Evolutionary conservation across 345 rosid genomes (phyloP), one percentile per base, ranked within the genome.

Genomic region (Salix dunnii): DNA sequence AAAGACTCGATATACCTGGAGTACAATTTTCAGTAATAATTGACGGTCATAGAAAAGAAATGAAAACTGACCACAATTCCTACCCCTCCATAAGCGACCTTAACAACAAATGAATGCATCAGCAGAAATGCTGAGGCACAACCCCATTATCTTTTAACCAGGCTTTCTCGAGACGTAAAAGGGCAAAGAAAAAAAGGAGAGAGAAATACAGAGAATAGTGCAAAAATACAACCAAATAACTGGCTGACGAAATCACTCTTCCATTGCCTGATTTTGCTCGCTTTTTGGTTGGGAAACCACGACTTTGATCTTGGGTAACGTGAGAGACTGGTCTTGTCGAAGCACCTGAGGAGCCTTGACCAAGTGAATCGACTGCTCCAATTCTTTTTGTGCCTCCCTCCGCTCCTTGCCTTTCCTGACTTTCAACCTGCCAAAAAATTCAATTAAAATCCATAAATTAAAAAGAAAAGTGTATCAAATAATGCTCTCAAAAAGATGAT

Each of bases 191-290:
- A 43, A 42, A 10, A 53, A 18, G 30, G 25, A 63, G 9, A 17
- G 55, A 30, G 1, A 43, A 63, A 9, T 10, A 17, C 25, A 2
- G 53, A 43, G 68, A 53, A 14, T 21, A 31, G 33, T 11, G 27
- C 71, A 23, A 35, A 51, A 16, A 16, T 5, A 25, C 73, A 38
- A 17, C 21, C 12, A 17, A 17, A 0, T 18, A 43, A 62, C 33
- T 31, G 6, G 30, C 14, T 40, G 49, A 61, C 21, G 58, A 48
- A 43, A 48, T 91, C 86, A 94, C 84, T 92, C 97, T 83, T 92
- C 96, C 96, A 90, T 91, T 67, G 88, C 85, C 21, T 82, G 90
- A 79, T 85, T 89, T 79, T 89, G 86, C 72, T 81, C 82, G 33
- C 87, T 38, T 78, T 82, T 85, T 20, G 49, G 61, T 14, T 82